Conservation (phyloP, 768 basidiomycete genomes). For the Lanmaoa rubissima region DNA sequence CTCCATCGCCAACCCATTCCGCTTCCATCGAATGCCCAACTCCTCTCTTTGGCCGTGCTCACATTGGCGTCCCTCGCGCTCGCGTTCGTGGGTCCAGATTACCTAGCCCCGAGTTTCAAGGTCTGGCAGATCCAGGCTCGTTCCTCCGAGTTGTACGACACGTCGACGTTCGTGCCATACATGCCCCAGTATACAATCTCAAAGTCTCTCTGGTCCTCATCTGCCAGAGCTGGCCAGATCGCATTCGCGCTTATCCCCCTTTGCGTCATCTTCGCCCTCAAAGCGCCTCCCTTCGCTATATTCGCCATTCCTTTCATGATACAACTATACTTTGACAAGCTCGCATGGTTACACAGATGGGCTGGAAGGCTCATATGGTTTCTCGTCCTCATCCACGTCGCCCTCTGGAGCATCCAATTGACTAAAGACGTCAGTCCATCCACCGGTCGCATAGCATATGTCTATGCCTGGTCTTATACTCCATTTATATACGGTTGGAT, state of each 20-base stretch:
- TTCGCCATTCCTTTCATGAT: conserved; percentile 61
- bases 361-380: conserved; percentile 68
- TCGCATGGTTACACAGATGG: conserved; percentile 71
- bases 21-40: conserved; percentile 63
- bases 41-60: conserved; percentile 49
- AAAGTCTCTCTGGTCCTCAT: conserved; percentile 72
- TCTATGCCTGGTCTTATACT: conserved; percentile 55
- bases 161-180: conserved; percentile 36
- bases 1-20: conserved; percentile 43
- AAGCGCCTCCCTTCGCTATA: conserved; percentile 67
- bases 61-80: conserved; percentile 43
- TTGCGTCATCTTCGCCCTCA: conserved; percentile 68
- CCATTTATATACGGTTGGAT: conserved; percentile 64
- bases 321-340: conserved; percentile 74
- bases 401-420: conserved; percentile 69
- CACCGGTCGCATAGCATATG: conserved; percentile 43
- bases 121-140: conserved; percentile 41
- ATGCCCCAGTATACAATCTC: conserved; percentile 57
- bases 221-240: conserved; percentile 64
- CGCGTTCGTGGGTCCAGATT: conserved; percentile 64
- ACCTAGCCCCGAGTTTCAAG: conserved; percentile 51
- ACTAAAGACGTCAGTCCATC: conserved; percentile 44
- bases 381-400: conserved; percentile 57
- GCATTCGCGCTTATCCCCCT: conserved; percentile 73
- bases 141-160: conserved; percentile 27